Evolutionary conservation across 257 asterid species (phyloP).

Genomic region (Ehretia macrophylla): DNA sequence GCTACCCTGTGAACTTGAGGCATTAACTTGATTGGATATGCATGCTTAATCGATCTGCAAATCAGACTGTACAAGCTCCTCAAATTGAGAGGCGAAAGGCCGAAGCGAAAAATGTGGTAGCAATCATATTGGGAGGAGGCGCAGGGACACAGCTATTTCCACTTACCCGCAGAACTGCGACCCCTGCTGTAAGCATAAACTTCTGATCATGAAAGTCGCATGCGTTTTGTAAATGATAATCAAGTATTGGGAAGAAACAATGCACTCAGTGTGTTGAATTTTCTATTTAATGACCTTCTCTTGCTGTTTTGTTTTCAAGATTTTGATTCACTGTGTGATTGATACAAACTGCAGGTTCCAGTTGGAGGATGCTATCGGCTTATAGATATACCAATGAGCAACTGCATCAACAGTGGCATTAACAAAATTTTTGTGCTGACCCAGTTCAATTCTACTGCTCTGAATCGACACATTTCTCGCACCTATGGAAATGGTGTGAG

Average conservation of each 20-base stretch:
- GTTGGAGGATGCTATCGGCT: slow-evolving; percentile 93
- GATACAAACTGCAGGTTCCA: slow-evolving; percentile 56
- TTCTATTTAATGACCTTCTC: too few relatives aligned
- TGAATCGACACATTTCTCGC: slow-evolving; percentile 84
- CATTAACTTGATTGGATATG: background rate
- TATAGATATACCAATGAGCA: slow-evolving; percentile 94
- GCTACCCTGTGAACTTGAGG: background rate
- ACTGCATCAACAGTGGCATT: slow-evolving; percentile 89
- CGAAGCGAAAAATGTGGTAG: slow-evolving; percentile 81
- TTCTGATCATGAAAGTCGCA: too few relatives aligned
- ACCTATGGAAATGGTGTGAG: slow-evolving; percentile 85
- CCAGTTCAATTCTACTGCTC: slow-evolving; percentile 85
- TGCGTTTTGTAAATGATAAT: too few relatives aligned
- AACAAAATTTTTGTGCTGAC: slow-evolving; percentile 92
- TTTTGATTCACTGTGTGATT: slow-evolving; percentile 12
- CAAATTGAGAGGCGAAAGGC: slow-evolving; percentile 56
- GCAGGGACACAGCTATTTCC: slow-evolving; percentile 82
- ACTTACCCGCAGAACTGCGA: slow-evolving; percentile 80
- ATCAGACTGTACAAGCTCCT: slow-evolving; percentile 56
- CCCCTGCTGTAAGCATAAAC: slow-evolving; percentile 77
- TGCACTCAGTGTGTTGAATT: too few relatives aligned
- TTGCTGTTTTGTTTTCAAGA: background rate
- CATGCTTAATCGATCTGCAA: slow-evolving; percentile 14
- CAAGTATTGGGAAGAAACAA: too few relatives aligned
- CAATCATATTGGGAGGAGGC: slow-evolving; percentile 94